Conservation (phyloP, 345 rosid genomes). For the Eucalyptus cloeziana region DNA sequence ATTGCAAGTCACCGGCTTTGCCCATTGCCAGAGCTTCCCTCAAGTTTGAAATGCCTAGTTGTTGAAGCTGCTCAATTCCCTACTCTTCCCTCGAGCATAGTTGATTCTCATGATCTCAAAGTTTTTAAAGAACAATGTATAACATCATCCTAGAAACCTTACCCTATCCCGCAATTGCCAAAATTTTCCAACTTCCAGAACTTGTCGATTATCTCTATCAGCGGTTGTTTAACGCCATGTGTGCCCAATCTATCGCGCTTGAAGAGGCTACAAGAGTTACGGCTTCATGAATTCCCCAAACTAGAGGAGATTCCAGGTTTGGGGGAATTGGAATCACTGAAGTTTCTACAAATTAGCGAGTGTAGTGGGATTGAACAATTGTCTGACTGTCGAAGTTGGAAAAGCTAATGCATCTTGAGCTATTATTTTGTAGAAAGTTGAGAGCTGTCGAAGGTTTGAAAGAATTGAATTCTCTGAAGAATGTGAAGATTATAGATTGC, state of each 20-base stretch:
- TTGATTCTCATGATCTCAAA: background rate
- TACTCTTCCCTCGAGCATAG: background rate
- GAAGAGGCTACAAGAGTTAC: background rate
- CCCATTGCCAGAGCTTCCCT: background rate
- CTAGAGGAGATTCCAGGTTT: background rate
- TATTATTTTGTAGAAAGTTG: background rate
- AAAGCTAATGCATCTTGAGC: background rate
- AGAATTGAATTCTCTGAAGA: background rate
- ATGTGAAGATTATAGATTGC: background rate
- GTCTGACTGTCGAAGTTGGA: background rate
- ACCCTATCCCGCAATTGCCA: background rate
- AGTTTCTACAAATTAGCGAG: background rate
- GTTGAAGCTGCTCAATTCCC: background rate
- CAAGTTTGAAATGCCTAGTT: background rate
- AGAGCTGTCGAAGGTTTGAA: background rate
- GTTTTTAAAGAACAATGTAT: fast-evolving
- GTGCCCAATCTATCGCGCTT: background rate
- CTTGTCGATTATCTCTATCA: background rate
- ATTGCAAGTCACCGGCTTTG: background rate
- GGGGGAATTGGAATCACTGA: background rate
- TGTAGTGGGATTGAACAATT: background rate
- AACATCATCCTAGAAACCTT: background rate
- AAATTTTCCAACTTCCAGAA: background rate
- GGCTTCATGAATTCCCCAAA: background rate
- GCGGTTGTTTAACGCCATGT: background rate